Evolutionary conservation across 371 early-diverging fungal genomes (phyloP), one percentile per base, ranked within the genome.

Genomic region (Rhizomucor miehei): DNA sequence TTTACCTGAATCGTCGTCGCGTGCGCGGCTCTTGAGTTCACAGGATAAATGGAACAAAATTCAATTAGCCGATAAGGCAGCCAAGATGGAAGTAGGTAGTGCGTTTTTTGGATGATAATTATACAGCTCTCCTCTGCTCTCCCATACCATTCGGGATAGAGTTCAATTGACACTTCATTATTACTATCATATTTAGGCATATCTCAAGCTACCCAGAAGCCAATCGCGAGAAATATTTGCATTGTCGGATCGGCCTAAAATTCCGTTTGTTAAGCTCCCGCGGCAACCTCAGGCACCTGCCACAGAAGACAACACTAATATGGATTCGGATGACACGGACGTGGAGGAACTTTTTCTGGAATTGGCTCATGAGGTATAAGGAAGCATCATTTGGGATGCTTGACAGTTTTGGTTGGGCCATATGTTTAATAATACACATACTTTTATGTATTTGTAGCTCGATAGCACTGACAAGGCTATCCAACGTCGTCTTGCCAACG

Each of bases 261-360:
- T 54, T 51, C 57, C 57, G 51, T 57, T 57, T 23, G 39, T 57
- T 21, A 35, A 36, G n/a, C 51, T 57, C 21, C 57, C 57, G n/a
- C 29, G 8, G 44, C 41, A 13, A n/a, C 29, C 29, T 3, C 5
- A 29, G 29, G 29, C 3, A 29, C 29, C 29, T 29, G 3, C 29
- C 1, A n/a, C 12, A n/a, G 46, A 20, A n/a, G 39, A 37, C 20
- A 21, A 20, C 12, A 46, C 52, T 17, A 64, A 65, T 16, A 65
- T 65, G 10, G 63, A 63, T 13, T 45, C 52, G 6, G 64, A 64
- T 24, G 69, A 69, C 54, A 59, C 66, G 14, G 69, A 69, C 25
- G 60, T 52, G 24, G 62, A 68, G 20, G 60, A 61, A 20, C 52
- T 59, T 3, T 55, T 59, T 44, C 44, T 56, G 9, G 58, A 64